Evolutionary conservation across 1,284 basidiomycete genomes (phyloP).

Genomic region (Cryptococcus jaspeensis): DNA sequence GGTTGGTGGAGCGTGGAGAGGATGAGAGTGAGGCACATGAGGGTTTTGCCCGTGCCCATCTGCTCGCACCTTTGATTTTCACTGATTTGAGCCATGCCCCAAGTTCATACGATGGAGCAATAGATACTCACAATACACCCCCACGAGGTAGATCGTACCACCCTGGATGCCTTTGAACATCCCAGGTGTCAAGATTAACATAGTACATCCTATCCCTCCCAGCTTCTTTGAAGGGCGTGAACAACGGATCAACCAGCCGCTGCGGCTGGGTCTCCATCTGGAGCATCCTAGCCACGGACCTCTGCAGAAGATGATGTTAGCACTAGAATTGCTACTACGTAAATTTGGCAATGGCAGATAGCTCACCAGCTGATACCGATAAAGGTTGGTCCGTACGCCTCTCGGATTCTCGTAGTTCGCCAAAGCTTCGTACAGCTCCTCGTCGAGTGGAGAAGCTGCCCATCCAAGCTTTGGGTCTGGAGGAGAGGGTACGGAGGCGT

Average conservation of each 20-base stretch:
- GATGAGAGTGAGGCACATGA: slow-evolving; percentile 50
- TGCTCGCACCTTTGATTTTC: slow-evolving; percentile 44
- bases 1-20: slow-evolving; percentile 42
- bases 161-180: slow-evolving; percentile 32
- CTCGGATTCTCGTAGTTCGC: slow-evolving; percentile 27
- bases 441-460: slow-evolving; percentile 16
- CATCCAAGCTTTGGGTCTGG: slow-evolving; percentile 18
- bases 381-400: slow-evolving; percentile 34
- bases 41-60: slow-evolving; percentile 53
- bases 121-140: slow-evolving; percentile 38
- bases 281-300: slow-evolving; percentile 37
- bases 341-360: not conserved
- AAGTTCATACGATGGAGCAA: not conserved
- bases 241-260: slow-evolving; percentile 33
- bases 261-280: slow-evolving; percentile 42
- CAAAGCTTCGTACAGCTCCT: slow-evolving; percentile 25
- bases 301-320: slow-evolving; percentile 20
- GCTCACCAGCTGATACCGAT: slow-evolving; percentile 45
- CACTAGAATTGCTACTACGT: not conserved
- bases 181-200: slow-evolving; percentile 34
- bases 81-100: not conserved
- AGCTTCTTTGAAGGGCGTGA: slow-evolving; percentile 28
- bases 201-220: slow-evolving; percentile 22
- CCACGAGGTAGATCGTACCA: slow-evolving; percentile 42
- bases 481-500: slow-evolving; percentile 33